Percentiles rank a stretch among this genome's conserved stretches.
These are phyloP conservation scores for Neoboletus subvelutipes DNA, from an alignment of 768 basidiomycete species.

Conservation along the genomic window DNA sequence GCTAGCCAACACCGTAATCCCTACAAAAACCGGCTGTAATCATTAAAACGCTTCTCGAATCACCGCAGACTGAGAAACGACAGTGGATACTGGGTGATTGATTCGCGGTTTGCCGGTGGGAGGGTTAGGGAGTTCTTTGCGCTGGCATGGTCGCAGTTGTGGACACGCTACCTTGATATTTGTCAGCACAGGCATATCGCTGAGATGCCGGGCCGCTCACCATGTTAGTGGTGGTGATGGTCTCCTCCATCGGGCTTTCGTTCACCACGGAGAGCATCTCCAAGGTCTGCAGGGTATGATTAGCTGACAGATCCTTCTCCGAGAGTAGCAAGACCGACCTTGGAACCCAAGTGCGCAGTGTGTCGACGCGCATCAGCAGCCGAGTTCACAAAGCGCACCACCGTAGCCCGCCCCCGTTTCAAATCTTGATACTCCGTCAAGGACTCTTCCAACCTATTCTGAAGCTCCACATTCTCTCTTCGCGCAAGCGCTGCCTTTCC, in stretches of 20 bases:
- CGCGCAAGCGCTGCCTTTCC: constrained; percentile 21
- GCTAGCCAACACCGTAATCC: background rate
- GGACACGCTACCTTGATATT: background rate
- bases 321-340: constrained; percentile 3
- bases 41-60: background rate
- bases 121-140: constrained; percentile 11
- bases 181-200: background rate
- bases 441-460: constrained; percentile 20
- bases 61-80: background rate
- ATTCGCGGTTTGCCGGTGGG: constrained; percentile 7
- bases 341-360: background rate
- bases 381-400: constrained; percentile 10
- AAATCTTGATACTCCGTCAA: constrained; percentile 21
- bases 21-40: background rate
- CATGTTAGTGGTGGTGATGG: background rate
- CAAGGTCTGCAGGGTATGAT: constrained; percentile 3
- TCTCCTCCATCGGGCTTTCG: constrained; percentile 3
- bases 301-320: background rate
- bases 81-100: background rate
- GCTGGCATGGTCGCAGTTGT: background rate
- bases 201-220: background rate
- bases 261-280: constrained; percentile 2
- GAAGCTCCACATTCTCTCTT: constrained; percentile 23
- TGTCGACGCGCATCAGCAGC: background rate
- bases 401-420: constrained; percentile 21